Conservation (phyloP, 306 rosid species). For the Hippophae rhamnoides region DNA sequence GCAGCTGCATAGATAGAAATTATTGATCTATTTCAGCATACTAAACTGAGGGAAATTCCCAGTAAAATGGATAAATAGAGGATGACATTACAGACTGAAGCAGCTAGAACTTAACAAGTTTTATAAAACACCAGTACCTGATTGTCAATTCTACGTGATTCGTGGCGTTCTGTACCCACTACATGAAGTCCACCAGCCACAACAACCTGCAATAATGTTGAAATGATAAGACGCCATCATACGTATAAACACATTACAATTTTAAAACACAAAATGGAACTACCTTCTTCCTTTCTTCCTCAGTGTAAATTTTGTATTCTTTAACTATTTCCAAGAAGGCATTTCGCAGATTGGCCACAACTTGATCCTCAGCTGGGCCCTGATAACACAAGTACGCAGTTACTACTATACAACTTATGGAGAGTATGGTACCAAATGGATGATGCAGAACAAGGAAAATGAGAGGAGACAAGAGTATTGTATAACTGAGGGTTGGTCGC, state of each 20-base stretch:
- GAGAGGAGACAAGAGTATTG: not conserved
- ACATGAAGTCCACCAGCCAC: slow-evolving; percentile 96
- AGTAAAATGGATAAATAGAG: no score
- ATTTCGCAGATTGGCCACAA: slow-evolving; percentile 66
- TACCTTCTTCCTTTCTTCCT: slow-evolving; percentile 88
- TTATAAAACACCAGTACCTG: slow-evolving; percentile 50
- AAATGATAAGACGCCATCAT: slow-evolving; percentile 17
- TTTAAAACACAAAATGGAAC: slow-evolving; percentile 12
- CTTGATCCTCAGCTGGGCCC: slow-evolving; percentile 94
- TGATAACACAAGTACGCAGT: slow-evolving; percentile 20
- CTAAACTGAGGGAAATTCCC: no score
- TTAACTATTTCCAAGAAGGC: slow-evolving; percentile 68
- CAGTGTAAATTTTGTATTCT: slow-evolving; percentile 77
- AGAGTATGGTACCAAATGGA: not conserved
- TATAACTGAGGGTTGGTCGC: not conserved
- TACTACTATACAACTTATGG: slow-evolving; percentile 5
- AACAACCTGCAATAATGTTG: slow-evolving; percentile 55
- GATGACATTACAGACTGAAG: not conserved
- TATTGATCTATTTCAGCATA: slow-evolving; percentile 7
- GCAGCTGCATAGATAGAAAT: slow-evolving; percentile 45
- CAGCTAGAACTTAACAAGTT: not conserved
- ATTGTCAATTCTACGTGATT: slow-evolving; percentile 88
- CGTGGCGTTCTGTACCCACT: slow-evolving; percentile 92
- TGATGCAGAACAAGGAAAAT: not conserved
- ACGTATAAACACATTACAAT: slow-evolving; percentile 13